Conservation (phyloP, 768 basidiomycete species). For the Gelatoporia subvermispora region DNA sequence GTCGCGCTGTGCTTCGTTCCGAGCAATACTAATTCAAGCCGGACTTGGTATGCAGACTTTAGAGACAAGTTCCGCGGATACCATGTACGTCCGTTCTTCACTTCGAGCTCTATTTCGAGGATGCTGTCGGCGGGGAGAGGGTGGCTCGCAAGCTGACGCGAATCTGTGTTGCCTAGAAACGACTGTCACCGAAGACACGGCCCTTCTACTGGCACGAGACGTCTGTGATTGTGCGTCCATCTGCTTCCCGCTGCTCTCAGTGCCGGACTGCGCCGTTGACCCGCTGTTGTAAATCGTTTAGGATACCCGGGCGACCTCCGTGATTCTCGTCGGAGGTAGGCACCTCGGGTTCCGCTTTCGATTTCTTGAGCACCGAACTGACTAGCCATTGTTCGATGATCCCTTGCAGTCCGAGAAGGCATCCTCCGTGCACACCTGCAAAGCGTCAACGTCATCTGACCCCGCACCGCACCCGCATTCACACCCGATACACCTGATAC, state of each 20-base stretch:
- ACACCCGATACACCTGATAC: too few relatives aligned
- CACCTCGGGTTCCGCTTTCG: neutral
- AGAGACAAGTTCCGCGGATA: constrained; percentile 61
- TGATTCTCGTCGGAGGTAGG: constrained; percentile 29
- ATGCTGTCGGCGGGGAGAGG: neutral
- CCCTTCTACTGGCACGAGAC: constrained; percentile 68
- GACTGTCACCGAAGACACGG: constrained; percentile 50
- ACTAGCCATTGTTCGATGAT: too few relatives aligned
- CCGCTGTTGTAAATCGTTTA: constrained; percentile 9
- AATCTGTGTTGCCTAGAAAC: constrained; percentile 34
- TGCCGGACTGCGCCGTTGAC: neutral
- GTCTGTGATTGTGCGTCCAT: constrained; percentile 56
- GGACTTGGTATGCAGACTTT: constrained; percentile 43
- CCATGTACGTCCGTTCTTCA: constrained; percentile 39
- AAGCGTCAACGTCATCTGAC: constrained; percentile 27
- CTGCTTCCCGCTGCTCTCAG: neutral
- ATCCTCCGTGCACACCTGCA: constrained; percentile 30
- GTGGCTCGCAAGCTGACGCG: neutral
- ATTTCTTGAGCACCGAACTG: neutral
- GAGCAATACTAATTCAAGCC: neutral
- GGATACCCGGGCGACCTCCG: constrained; percentile 36
- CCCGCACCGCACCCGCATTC: too few relatives aligned
- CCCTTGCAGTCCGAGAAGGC: constrained; percentile 37
- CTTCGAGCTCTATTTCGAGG: neutral
- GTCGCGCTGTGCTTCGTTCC: neutral